Conservation (phyloP, 192 early-diverging fungal genomes). For the Coemansia sp. region DNA sequence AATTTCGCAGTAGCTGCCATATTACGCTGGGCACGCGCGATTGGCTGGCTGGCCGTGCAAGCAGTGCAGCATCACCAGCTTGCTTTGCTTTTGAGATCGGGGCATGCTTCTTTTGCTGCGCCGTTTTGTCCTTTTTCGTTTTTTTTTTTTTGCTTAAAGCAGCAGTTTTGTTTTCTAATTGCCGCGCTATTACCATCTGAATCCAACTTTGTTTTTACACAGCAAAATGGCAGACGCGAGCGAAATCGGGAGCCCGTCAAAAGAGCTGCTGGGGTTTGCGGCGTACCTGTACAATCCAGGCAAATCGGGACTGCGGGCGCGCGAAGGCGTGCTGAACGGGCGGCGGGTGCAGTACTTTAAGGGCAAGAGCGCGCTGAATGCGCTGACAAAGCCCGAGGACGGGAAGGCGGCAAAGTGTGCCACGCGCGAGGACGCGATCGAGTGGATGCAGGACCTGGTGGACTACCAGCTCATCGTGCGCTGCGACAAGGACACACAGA, state of each 20-base stretch:
- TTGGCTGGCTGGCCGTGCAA: neutral
- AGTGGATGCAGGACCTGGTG: slow-evolving; percentile 65
- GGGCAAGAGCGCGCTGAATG: slow-evolving; percentile 51
- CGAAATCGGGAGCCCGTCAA: slow-evolving; percentile 42
- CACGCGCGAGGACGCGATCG: slow-evolving; percentile 59
- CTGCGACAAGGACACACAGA: slow-evolving; percentile 63
- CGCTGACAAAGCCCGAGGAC: slow-evolving; percentile 39
- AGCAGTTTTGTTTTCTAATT: neutral
- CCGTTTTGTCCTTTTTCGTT: neutral
- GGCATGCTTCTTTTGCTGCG: no score
- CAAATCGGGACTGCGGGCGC: slow-evolving; percentile 70
- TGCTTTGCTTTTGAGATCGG: neutral
- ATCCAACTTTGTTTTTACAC: neutral
- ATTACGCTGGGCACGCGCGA: neutral
- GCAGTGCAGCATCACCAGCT: neutral
- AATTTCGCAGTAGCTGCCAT: neutral
- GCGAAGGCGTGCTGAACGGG: slow-evolving; percentile 87
- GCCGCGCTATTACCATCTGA: neutral
- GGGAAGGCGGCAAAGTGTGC: slow-evolving; percentile 53
- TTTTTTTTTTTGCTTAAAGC: neutral
- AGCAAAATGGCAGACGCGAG: slow-evolving; percentile 22
- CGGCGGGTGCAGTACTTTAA: slow-evolving; percentile 92
- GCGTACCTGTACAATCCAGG: slow-evolving; percentile 73
- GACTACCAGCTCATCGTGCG: slow-evolving; percentile 73
- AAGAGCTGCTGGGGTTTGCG: slow-evolving; percentile 65